Percentiles rank a stretch among this genome's conserved stretches.
These are phyloP conservation scores for Begonia masoniana DNA, from an alignment of 306 rosid genomes.

Conservation along the genomic window DNA sequence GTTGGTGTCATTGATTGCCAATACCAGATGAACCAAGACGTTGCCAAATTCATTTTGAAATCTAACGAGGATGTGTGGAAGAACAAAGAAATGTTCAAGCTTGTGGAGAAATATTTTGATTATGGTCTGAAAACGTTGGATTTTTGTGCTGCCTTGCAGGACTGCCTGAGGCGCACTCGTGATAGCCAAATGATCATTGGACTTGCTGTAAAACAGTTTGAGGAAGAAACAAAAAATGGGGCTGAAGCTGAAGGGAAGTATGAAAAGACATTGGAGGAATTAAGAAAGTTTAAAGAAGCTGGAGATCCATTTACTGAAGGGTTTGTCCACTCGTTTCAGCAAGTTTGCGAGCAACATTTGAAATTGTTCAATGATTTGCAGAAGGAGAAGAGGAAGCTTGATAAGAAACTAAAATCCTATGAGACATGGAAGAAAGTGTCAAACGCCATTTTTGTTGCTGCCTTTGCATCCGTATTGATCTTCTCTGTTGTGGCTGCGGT, in stretches of 20 bases:
- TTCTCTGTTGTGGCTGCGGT: conserved; percentile 91
- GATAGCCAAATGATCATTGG: conserved; percentile 62
- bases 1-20: conserved; percentile 69
- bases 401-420: conserved; percentile 54
- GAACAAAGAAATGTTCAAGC: conserved; percentile 59
- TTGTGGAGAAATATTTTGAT: conserved; percentile 88
- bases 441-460: conserved; percentile 54
- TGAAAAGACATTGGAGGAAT: conserved; percentile 38
- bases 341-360: conserved; percentile 55
- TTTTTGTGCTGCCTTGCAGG: conserved; percentile 78
- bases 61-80: conserved; percentile 93
- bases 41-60: conserved; percentile 69
- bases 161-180: conserved; percentile 58
- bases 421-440: conserved; percentile 60
- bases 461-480: conserved; percentile 59
- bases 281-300: conserved; percentile 54
- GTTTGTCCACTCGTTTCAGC: conserved; percentile 54
- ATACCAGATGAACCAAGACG: conserved; percentile 86
- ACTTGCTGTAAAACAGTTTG: conserved; percentile 66
- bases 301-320: conserved; percentile 77
- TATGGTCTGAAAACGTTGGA: conserved; percentile 68
- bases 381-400: conserved; percentile 47
- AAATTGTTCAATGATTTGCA: conserved; percentile 15
- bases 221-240: conserved; percentile 40
- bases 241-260: conserved; percentile 11